Percentiles rank a stretch among this genome's conserved stretches.
These are phyloP conservation scores for Exserohilum rostratum DNA, from an alignment of 2,329 filamentous ascomycete species.

Conservation along the genomic window DNA sequence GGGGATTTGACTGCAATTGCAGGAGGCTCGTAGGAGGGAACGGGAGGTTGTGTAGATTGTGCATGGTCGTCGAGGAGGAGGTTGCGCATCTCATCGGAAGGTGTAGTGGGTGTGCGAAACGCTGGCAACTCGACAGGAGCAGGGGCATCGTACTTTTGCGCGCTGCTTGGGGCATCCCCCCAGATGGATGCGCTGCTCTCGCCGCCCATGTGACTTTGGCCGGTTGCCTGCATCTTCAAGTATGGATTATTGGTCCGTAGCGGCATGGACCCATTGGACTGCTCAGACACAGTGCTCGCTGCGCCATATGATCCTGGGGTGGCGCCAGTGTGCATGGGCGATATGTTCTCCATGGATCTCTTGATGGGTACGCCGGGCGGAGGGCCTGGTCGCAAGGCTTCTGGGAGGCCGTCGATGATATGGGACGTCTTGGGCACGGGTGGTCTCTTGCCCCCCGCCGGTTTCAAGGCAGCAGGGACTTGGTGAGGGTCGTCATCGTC, in stretches of 20 bases:
- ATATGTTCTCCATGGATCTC: conserved; percentile 36
- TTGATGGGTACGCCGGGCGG: conserved; percentile 40
- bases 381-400: conserved; percentile 41
- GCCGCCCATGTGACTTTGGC: conserved; percentile 41
- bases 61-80: conserved; percentile 40
- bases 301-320: conserved; percentile 37
- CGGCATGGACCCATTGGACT: conserved; percentile 34
- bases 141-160: conserved; percentile 27
- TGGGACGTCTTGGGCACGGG: conserved; percentile 16
- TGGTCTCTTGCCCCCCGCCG: conserved; percentile 40
- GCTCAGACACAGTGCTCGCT: conserved; percentile 39
- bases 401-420: conserved; percentile 30
- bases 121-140: conserved; percentile 52
- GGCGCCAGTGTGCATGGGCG: conserved; percentile 38
- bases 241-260: conserved; percentile 55
- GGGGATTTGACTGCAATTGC: conserved; percentile 34
- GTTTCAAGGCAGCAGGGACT: conserved; percentile 45
- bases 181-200: conserved; percentile 50
- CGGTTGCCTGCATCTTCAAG: conserved; percentile 47
- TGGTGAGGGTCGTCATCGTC: conserved; percentile 40
- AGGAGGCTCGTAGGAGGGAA: conserved; percentile 33
- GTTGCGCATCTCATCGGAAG: conserved; percentile 47
- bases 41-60: conserved; percentile 14
- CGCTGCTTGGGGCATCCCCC: conserved; percentile 41
- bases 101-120: conserved; percentile 47